Conservation (phyloP, 73 alveolate species). For the Paramecium pentaurelia region DNA sequence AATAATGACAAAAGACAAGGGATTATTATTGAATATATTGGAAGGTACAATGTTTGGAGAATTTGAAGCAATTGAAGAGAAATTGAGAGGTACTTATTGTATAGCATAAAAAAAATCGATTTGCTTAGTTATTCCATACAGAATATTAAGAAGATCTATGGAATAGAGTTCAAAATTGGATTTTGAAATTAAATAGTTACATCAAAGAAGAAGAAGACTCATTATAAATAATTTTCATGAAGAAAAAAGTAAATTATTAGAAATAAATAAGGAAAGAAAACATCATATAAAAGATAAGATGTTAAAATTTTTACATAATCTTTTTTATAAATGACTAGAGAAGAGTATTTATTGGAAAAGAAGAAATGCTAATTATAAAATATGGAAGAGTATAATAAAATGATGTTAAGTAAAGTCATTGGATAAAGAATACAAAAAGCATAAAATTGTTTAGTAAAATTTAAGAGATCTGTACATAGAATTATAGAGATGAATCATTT, state of each 20-base stretch:
- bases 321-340: background rate
- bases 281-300: background rate
- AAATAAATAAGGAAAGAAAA: background rate
- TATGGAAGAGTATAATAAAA: background rate
- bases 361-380: background rate
- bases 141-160: background rate
- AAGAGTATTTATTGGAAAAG: background rate
- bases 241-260: background rate
- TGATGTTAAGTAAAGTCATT: background rate
- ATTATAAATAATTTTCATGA: background rate
- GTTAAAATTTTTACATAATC: background rate
- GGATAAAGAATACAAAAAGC: background rate
- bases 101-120: background rate
- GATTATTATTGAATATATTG: background rate
- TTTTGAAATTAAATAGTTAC: background rate
- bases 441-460: background rate
- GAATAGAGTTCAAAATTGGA: background rate
- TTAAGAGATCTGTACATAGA: background rate
- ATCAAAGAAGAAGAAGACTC: background rate
- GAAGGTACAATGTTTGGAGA: conserved; percentile 38
- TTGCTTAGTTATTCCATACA: background rate
- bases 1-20: background rate
- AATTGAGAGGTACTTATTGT: conserved; percentile 8
- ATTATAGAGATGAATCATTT: background rate
- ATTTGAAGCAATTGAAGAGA: conserved; percentile 31